Base-by-base conservation (phyloP, 1,139 yeast genomes). In the Suhomyces coccinellae region DNA sequence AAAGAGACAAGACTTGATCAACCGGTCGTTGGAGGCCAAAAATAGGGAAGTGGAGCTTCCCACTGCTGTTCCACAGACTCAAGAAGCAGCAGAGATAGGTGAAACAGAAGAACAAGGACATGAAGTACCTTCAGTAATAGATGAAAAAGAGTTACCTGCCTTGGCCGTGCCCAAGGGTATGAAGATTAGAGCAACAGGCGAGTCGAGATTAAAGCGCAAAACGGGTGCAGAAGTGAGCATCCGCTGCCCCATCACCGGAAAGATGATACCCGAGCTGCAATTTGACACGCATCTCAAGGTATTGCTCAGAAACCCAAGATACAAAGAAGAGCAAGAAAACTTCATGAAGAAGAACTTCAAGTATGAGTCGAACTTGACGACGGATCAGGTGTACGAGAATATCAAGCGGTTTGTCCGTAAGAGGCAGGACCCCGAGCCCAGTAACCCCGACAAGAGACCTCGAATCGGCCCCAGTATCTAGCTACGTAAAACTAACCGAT, bases 231-330 rank as follows among this genome's bases (percentile, higher is more conserved):
- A 72, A 47, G 63, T 65, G 17, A 55, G 67, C 40, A 75, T 87
- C 40, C 75, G 73, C 55, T 86, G 97, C 61, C 95, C 96, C 30
- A 68, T 88, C 46, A 85, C 96, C 0, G 83, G 83, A 1, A 77
- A 82, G 54, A 59, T 77, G 57, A 77, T 91, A 4, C 86, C 91
- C 0, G 95, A 87, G 55, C 74, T 76, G 44, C 71, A 84, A 51
- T 88, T 87, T 59, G 89, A 85, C 52, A 79, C 75, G 52, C 97
- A 91, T 62, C 71, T 90, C 52, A 78, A 80, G 47, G 77, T 82
- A n/a, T 68, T 87, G 45, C 69, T 88, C 38, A 68, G 93, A 43
- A 96, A 91, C 63, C 96, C 97, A 2, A 73, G 80, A 51, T 88
- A 87, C 67, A 77, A 82, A 53, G 81, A 81, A 51, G 91, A 88